These are phyloP conservation scores for Beauveria asiatica DNA, from an alignment of 2,329 filamentous ascomycete genomes.

Conservation along the genomic window DNA sequence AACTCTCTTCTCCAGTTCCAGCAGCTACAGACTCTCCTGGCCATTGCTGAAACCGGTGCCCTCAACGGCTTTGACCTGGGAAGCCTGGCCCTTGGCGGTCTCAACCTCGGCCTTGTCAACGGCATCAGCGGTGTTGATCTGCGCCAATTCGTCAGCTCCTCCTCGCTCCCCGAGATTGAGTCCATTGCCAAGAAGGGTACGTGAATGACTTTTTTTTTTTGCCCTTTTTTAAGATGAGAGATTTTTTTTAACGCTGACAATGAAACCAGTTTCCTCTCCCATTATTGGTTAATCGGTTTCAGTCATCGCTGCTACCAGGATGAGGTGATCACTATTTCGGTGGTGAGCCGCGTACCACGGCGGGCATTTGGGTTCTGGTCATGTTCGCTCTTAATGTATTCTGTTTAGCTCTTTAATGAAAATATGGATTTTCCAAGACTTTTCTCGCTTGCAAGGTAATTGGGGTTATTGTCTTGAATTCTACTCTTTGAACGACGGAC, in stretches of 20 bases:
- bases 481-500: too few relatives aligned
- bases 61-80: constrained; percentile 23
- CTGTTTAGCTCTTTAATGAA: constrained; percentile 1
- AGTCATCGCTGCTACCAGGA: neutral
- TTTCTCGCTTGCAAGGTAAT: neutral
- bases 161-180: constrained; percentile 21
- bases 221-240: too few relatives aligned
- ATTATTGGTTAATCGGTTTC: constrained; percentile 3
- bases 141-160: constrained; percentile 22
- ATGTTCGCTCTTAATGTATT: neutral
- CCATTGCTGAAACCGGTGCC: constrained; percentile 22
- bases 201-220: neutral
- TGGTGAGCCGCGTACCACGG: neutral
- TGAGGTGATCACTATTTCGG: neutral
- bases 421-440: neutral
- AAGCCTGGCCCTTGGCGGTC: constrained; percentile 18
- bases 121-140: constrained; percentile 21
- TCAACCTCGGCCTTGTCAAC: constrained; percentile 24
- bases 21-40: constrained; percentile 31
- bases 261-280: constrained; percentile 1
- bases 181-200: constrained; percentile 20
- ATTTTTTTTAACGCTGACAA: neutral
- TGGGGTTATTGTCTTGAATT: too few relatives aligned
- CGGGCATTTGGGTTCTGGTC: neutral
- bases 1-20: constrained; percentile 31